These are phyloP conservation scores for Candida mattraensis DNA, from an alignment of 805 yeast species.

Conservation along the genomic window DNA sequence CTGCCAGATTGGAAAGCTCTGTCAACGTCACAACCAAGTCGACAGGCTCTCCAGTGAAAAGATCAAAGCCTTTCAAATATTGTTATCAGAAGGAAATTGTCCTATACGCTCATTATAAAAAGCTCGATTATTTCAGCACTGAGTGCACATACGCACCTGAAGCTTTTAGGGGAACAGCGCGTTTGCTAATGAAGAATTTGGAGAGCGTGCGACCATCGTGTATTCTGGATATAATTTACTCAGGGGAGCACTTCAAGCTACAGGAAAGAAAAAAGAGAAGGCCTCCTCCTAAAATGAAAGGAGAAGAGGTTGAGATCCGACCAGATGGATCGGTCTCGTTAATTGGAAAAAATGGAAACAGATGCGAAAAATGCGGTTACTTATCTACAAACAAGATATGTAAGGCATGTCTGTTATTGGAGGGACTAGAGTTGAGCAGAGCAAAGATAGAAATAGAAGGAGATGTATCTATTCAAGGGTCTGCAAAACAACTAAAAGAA, in stretches of 20 bases:
- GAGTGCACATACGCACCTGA: slow-evolving; percentile 99
- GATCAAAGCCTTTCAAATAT: slow-evolving; percentile 95
- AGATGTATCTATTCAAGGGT: slow-evolving; percentile 51
- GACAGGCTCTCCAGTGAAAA: slow-evolving; percentile 82
- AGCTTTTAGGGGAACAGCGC: slow-evolving; percentile 96
- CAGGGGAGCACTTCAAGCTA: slow-evolving; percentile 83
- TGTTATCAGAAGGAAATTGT: slow-evolving; percentile 97
- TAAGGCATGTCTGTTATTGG: slow-evolving; percentile 87
- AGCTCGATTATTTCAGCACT: slow-evolving; percentile 92
- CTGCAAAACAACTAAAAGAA: slow-evolving; percentile 59
- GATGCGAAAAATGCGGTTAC: slow-evolving; percentile 90
- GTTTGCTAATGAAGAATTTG: slow-evolving; percentile 84
- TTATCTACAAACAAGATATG: slow-evolving; percentile 84
- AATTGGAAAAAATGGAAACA: slow-evolving; percentile 53
- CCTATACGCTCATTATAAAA: slow-evolving; percentile 92
- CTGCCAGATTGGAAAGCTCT: slow-evolving; percentile 86
- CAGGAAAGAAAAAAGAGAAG: slow-evolving; percentile 49
- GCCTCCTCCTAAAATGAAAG: slow-evolving; percentile 37
- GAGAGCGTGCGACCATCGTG: slow-evolving; percentile 91
- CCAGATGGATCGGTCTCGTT: slow-evolving; percentile 63
- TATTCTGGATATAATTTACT: slow-evolving; percentile 88
- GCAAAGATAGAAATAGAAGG: slow-evolving; percentile 65
- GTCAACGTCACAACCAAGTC: slow-evolving; percentile 83
- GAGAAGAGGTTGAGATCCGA: slow-evolving; percentile 50
- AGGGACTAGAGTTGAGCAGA: slow-evolving; percentile 76